Conservation (phyloP, 257 asterid species). For the Petunia secreta region DNA sequence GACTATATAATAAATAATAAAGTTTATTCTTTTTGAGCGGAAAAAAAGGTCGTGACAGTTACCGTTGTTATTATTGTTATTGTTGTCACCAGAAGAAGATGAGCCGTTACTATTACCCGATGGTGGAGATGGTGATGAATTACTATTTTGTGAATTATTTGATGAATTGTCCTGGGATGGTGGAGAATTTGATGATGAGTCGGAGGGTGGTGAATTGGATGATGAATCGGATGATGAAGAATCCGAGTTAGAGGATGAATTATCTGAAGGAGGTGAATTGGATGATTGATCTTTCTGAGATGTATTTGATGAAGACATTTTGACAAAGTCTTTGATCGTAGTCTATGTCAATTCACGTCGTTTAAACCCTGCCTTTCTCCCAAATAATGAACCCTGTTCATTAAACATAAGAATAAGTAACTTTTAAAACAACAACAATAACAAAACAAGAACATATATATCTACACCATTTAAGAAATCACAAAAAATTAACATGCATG, state of each 20-base stretch:
- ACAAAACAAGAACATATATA: background rate
- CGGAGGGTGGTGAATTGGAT: background rate
- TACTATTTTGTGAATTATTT: conserved; percentile 14
- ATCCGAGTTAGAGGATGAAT: conserved; percentile 9
- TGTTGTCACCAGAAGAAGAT: background rate
- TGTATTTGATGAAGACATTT: conserved; percentile 24
- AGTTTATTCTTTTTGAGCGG: no score
- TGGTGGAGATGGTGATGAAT: background rate
- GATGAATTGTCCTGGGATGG: conserved; percentile 22
- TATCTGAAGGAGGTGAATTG: conserved; percentile 14
- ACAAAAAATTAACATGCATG: background rate
- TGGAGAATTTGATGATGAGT: conserved; percentile 22
- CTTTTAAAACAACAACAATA: background rate
- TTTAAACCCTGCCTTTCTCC: conserved; percentile 27
- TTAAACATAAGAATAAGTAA: conserved; percentile 4
- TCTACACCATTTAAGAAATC: background rate
- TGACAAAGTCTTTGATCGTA: background rate
- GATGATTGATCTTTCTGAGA: conserved; percentile 23
- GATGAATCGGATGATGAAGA: conserved; percentile 14
- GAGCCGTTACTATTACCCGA: background rate
- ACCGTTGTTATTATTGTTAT: background rate
- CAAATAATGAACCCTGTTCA: conserved; percentile 12
- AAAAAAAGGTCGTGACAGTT: no score
- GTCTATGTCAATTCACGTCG: background rate
- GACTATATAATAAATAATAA: no score